Percentiles rank a stretch among this genome's conserved stretches.
phyloP scores from a whole-genome alignment of 2,329 filamentous ascomycete genomes.

The Botryotinia calthae region DNA sequence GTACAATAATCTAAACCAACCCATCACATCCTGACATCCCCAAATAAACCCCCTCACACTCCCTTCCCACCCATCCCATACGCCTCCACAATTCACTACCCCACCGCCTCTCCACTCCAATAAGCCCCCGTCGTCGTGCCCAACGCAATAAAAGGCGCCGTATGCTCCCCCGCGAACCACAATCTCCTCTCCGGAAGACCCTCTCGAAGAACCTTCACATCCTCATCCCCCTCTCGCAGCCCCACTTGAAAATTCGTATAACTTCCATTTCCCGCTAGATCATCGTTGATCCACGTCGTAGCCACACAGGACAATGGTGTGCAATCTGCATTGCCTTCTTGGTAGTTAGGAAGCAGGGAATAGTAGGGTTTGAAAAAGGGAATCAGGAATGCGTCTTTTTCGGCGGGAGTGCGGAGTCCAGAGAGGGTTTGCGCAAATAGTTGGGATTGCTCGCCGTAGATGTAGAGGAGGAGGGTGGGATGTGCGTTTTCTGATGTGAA shows the following conservation, averaged over 20 bases:
- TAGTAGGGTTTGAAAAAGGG: slow-evolving; percentile 63
- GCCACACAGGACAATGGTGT: slow-evolving; percentile 54
- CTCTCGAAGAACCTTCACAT: slow-evolving; percentile 53
- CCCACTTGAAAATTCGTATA: slow-evolving; percentile 69
- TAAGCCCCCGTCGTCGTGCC: slow-evolving; percentile 90
- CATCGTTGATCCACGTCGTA: slow-evolving; percentile 65
- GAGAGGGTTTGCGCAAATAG: slow-evolving; percentile 36
- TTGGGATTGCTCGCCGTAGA: slow-evolving; percentile 46
- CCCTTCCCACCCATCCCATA: slow-evolving; percentile 43
- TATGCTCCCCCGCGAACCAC: slow-evolving; percentile 75
- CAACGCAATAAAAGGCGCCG: slow-evolving; percentile 81
- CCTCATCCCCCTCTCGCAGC: slow-evolving; percentile 53
- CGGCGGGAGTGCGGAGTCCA: slow-evolving; percentile 22
- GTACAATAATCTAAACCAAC: neutral
- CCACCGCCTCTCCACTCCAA: slow-evolving; percentile 76
- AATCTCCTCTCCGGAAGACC: slow-evolving; percentile 26
- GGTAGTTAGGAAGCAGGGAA: slow-evolving; percentile 59
- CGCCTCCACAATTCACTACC: slow-evolving; percentile 56
- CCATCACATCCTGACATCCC: too few relatives aligned
- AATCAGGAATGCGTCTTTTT: slow-evolving; percentile 36
- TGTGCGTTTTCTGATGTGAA: slow-evolving; percentile 50
- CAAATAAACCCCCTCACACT: neutral
- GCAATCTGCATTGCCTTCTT: slow-evolving; percentile 45
- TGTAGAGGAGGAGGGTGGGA: slow-evolving; percentile 68
- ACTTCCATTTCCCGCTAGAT: slow-evolving; percentile 63